phyloP scores from a whole-genome alignment of 1,139 yeast species.

The Candida anutae region DNA sequence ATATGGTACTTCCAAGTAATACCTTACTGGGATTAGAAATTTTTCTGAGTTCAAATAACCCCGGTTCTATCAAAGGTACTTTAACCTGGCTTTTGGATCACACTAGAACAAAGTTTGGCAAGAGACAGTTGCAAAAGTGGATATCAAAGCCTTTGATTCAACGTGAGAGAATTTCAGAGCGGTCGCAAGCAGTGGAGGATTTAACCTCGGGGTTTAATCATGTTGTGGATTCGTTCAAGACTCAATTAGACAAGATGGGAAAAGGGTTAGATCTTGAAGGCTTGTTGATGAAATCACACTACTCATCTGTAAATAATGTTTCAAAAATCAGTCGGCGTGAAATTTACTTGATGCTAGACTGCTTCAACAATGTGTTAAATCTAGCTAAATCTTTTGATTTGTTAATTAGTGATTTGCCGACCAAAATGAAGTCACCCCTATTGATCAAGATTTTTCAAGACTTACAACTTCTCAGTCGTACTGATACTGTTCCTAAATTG shows the following conservation, averaged over 20 bases:
- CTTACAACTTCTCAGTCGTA: slow-evolving; percentile 9
- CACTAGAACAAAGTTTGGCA: slow-evolving; percentile 73
- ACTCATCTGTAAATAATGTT: slow-evolving; percentile 26
- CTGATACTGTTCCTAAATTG: slow-evolving; percentile 19
- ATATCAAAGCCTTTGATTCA: slow-evolving; percentile 61
- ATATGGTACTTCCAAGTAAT: slow-evolving; percentile 64
- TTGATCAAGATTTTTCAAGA: slow-evolving; percentile 17
- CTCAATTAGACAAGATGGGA: slow-evolving; percentile 28
- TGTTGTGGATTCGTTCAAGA: slow-evolving; percentile 45
- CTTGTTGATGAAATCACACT: slow-evolving; percentile 59
- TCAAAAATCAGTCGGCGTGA: slow-evolving; percentile 60
- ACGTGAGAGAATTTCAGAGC: slow-evolving; percentile 41
- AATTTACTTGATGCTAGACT: slow-evolving; percentile 49
- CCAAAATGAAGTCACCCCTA: slow-evolving; percentile 16
- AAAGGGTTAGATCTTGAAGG: slow-evolving; percentile 53
- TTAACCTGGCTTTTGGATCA: slow-evolving; percentile 73
- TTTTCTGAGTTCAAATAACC: slow-evolving; percentile 55
- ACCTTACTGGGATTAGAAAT: slow-evolving; percentile 69
- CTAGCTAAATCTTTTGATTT: slow-evolving; percentile 20
- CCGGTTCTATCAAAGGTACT: slow-evolving; percentile 51
- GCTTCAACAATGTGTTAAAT: slow-evolving; percentile 32
- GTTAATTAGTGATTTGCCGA: slow-evolving; percentile 7
- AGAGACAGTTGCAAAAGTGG: slow-evolving; percentile 63
- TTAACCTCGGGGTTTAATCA: slow-evolving; percentile 39
- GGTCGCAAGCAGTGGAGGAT: slow-evolving; percentile 61